Base-by-base conservation (phyloP, 177 flowering plant species). In the Tripterygium wilfordii region DNA sequence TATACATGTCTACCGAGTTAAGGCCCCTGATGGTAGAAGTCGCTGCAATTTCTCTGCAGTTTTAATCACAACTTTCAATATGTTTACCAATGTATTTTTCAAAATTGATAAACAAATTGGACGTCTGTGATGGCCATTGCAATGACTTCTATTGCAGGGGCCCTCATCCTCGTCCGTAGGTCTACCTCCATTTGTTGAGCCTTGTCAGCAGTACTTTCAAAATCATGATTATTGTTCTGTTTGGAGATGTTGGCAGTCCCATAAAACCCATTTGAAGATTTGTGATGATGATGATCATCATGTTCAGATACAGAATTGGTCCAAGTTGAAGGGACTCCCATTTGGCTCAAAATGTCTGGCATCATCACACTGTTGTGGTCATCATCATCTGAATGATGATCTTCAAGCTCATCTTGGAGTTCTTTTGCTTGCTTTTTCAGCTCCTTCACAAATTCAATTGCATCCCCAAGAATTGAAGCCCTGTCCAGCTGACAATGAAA, bases 381-480 rank as follows among this genome's bases (percentile, higher is more conserved):
- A 14, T 80, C 85, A 36, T 75, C 70, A 18, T 78, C 88, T 8
- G 82, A 68, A n/a, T 76, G 65, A 43, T 79, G 65, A 43, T 79
- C 79, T 55, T 84, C 89, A 3, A 88, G 88, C 60, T 92, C 94
- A 18, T 80, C 77, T 50, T 84, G 81, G 8, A 88, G 88, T n/a
- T 80, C 83, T 35, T 88, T 72, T 23, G 38, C 84, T 69, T 83
- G 83, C 65, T 78, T 70, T 62, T 80, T 68, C 67, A 91, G 59
- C 54, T 88, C 92, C 64, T 76, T 79, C 40, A 88, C 83, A 49
- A 48, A 88, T 13, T 82, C 82, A n/a, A 91, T 88, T 8, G 96
- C 98, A 48, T 90, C 96, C 24, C 81, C 88, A 13, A 90, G 76
- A 12, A 85, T 85, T 12, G 98, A 65, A 31, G 96, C 96, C 56